These are phyloP conservation scores for Apiotrichum montevideense DNA, from an alignment of 1,284 basidiomycete genomes.

Conservation along the genomic window DNA sequence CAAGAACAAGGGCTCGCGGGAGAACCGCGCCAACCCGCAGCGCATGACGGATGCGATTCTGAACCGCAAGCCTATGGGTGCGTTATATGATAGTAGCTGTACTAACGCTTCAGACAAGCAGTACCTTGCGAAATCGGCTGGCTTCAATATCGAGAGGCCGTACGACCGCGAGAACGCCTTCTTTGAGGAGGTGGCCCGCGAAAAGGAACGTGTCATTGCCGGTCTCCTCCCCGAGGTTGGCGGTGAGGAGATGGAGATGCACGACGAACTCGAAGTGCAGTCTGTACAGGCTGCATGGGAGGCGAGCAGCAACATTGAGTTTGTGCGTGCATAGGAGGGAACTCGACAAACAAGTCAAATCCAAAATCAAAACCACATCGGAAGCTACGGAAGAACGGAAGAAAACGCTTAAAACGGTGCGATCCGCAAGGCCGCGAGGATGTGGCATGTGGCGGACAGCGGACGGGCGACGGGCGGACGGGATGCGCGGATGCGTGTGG, in stretches of 20 bases:
- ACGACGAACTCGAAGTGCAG: neutral
- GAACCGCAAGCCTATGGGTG: slow-evolving; percentile 31
- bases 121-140: slow-evolving; percentile 33
- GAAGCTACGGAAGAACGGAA: too few relatives aligned
- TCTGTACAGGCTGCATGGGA: neutral
- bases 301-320: too few relatives aligned
- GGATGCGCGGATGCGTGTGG: too few relatives aligned
- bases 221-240: neutral
- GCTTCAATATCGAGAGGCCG: slow-evolving; percentile 23
- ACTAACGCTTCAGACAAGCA: slow-evolving; percentile 22
- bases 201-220: slow-evolving; percentile 19
- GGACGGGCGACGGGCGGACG: too few relatives aligned
- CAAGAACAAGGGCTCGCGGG: slow-evolving; percentile 30
- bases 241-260: slow-evolving; percentile 6
- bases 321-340: too few relatives aligned
- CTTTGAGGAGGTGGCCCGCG: slow-evolving; percentile 27
- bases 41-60: slow-evolving; percentile 34
- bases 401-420: too few relatives aligned
- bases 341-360: too few relatives aligned
- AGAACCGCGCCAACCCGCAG: slow-evolving; percentile 33
- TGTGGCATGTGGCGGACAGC: too few relatives aligned
- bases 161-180: slow-evolving; percentile 28
- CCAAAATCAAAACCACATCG: too few relatives aligned
- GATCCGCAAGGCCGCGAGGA: too few relatives aligned
- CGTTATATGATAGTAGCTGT: too few relatives aligned